Evolutionary conservation across 2,329 filamentous ascomycete species (phyloP), one percentile per base, ranked within the genome.

Genomic region (Gnomoniopsis sp.): DNA sequence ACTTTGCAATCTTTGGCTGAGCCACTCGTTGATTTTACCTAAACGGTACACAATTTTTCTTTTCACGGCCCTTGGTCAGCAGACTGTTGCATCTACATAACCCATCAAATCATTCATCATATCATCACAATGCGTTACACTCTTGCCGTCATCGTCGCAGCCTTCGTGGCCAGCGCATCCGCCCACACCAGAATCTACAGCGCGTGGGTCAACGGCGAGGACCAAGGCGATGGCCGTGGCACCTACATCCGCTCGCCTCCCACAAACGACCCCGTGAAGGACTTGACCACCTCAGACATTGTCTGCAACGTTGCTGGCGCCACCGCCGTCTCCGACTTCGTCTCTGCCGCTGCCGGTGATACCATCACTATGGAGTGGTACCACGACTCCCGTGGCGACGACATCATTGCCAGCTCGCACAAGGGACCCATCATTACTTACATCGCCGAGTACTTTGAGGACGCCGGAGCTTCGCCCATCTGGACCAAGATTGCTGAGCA

Each of bases 341-440:
- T 68, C 22, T 62, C 63, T 26, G 69, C 75, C 22, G 57, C 66
- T 17, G 73, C 74, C 12, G 75, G 75, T 23, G 69, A 68, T 55
- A 65, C 65, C n/a, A 63, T 77, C 47, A 66, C 68, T 21, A 66
- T 75, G 55, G 69, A 72, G 64, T 77, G 74, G 74, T 63, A 72
- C 76, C 63, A 65, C 69, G 33, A 75, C 76, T n/a, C 70, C 74
- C 6, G 76, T 76, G 47, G 23, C 23, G 47, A 49, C 47, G 71
- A 71, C 34, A 67, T 65, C 8, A 76, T 74, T 72, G 72, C 73
- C 6, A 66, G 69, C 41, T 4, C 54, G 10, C 78, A 81, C 67
- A 63, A 74, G 36, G 76, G 81, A 0, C 85, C 86, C 10, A 80
- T 88, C 65, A 78, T 88, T 62, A 81, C 81, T 69, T 88, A 88